Evolutionary conservation across 495 filamentous ascomycete species (phyloP), one percentile per base, ranked within the genome.

Genomic region (Hyaloscypha bicolor): DNA sequence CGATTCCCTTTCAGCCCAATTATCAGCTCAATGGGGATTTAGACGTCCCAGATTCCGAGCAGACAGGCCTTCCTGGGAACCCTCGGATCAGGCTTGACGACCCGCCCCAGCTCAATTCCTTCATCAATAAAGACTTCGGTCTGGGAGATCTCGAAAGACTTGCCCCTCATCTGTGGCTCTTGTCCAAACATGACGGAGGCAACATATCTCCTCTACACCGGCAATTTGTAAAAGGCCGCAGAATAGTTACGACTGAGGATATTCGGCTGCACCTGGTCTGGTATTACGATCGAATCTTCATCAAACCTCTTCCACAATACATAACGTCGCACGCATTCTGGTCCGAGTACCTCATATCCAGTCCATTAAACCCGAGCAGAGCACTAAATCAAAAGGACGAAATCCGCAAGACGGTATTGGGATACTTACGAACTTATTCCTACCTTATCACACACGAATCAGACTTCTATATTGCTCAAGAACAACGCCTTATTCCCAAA

Each of bases 251-350:
- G 8, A 78, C 77, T 4, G 86, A 90, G 60, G 61, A 83, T 30
- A 75, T 79, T 0, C 70, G 77, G 3, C 72, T 88, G 9, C 87
- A 90, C 63, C 79, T 88, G 0, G 76, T 88, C 16, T 90, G 85
- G 87, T 67, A 70, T 45, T 66, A 83, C 31, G 66, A 78, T n/a
- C 65, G 72, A 2, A 81, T 88, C 29, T 87, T 79, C 72, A 73
- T 89, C 61, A 90, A 88, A 60, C 86, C 87, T 1, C 64, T 90
- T 0, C 87, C 86, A 0, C 19, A 60, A 6, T 88, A 78, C 67
- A 78, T 89, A 1, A 76, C 82, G n/a, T 75, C 73, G 0, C 55
- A 72, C 12, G 70, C 63, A 2, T 86, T 88, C 68, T 88, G 85
- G 82, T 5, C 63, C n/a, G 4, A 55, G 0, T 61, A 76, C 42